Base-by-base conservation (phyloP, 805 yeast species). In the Cyberlindnera xylosilytica region DNA sequence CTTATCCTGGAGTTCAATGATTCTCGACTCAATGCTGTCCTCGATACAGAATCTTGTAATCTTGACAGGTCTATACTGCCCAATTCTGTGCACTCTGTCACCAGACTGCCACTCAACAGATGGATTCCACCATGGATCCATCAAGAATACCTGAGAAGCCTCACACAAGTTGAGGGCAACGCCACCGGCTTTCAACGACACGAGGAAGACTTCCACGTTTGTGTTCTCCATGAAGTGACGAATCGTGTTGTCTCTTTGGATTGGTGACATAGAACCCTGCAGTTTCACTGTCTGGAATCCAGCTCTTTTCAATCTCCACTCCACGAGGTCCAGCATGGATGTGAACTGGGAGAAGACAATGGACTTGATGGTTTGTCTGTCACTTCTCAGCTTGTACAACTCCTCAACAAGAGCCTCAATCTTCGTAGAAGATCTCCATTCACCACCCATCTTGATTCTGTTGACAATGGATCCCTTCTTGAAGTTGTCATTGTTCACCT, bases 121-220 rank as follows among this genome's bases (percentile, higher is more conserved):
- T 1, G 98, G 98, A 61, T 93, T 95, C 98, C 99, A 93, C 99
- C 99, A 93, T 27, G 98, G 98, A 57, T 93, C 99, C 71, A 93
- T 72, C 34, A 93, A 73, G 53, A 93, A 93, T 36, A 93, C 98
- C 57, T 91, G 98, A 3, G 95, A 89, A 0, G 99, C 98, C 57
- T 95, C 99, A 58, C 97, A 91, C 50, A 93, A 71, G 61, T 93
- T 93, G 51, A 93, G 72, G 0, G 99, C 99, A 33, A 93, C 99
- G 66, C 99, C 99, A 52, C 99, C 99, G 0, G 99, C 99, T 60
- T 93, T 93, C 55, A 93, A 73, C 27, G 97, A 88, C 8, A 93
- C 99, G 49, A 93, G 65, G 59, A 93, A 93, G 8, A 93, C 95
- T 62, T 93, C 99, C 30, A 91, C 97, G 34, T 76, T 76, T 0